phyloP scores from a whole-genome alignment of 345 rosid species.

The Rhizophora mangle region DNA sequence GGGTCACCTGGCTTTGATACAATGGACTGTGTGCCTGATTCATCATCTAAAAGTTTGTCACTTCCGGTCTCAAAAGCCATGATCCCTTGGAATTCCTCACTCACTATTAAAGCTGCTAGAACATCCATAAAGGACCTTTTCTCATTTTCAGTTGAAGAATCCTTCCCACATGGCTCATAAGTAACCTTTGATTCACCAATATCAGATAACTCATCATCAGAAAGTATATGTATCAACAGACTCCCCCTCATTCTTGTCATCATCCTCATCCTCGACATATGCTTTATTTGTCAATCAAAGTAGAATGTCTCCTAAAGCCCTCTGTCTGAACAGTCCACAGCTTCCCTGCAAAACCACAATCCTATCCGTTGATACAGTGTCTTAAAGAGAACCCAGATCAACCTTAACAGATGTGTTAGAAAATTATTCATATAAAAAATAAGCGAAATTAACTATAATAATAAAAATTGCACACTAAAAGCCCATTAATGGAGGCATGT shows the following conservation, averaged over 20 bases:
- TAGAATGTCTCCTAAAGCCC: slow-evolving; percentile 75
- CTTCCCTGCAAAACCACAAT: slow-evolving; percentile 67
- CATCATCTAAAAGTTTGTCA: slow-evolving; percentile 42
- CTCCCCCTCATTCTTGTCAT: slow-evolving; percentile 50
- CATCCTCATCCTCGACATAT: slow-evolving; percentile 97
- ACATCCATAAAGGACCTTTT: slow-evolving; percentile 92
- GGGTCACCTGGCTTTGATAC: slow-evolving; percentile 30
- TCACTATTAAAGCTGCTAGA: slow-evolving; percentile 80
- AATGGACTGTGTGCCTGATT: slow-evolving; percentile 29
- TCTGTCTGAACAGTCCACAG: slow-evolving; percentile 67
- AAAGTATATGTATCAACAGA: slow-evolving; percentile 45
- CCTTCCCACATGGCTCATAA: slow-evolving; percentile 30
- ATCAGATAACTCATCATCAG: slow-evolving; percentile 78
- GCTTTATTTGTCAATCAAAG: slow-evolving; percentile 92
- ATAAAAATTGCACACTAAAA: too few species aligned
- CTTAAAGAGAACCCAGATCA: slow-evolving; percentile 70
- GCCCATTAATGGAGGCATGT: too few species aligned
- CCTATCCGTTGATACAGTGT: slow-evolving; percentile 90
- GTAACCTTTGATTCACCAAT: slow-evolving; percentile 46
- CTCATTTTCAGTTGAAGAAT: slow-evolving; percentile 38
- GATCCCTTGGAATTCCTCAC: slow-evolving; percentile 96
- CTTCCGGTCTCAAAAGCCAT: slow-evolving; percentile 8
- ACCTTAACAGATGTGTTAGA: slow-evolving; percentile 43
- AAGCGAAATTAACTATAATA: too few species aligned
- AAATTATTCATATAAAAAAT: slow-evolving; percentile 12